Conservation (phyloP, 2,329 filamentous ascomycete species). For the Daldinia sp. region DNA sequence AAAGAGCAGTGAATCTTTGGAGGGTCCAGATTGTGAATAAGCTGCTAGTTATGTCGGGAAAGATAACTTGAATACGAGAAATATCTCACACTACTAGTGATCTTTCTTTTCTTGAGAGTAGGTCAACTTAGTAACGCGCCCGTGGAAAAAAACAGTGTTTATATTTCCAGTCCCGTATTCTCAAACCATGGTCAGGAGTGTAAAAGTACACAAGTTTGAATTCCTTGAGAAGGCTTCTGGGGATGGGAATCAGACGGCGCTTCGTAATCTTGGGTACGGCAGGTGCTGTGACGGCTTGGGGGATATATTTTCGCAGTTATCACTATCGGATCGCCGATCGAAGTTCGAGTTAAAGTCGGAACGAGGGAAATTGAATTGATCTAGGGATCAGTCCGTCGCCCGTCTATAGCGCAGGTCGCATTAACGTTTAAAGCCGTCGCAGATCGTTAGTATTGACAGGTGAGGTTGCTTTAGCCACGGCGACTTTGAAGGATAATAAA, state of each 20-base stretch:
- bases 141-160: background rate
- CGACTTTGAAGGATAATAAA: background rate
- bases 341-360: background rate
- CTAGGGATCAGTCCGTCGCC: conserved; percentile 5
- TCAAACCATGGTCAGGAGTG: conserved; percentile 4
- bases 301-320: background rate
- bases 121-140: background rate
- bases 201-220: background rate
- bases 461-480: background rate
- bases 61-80: background rate
- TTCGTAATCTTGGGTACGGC: background rate
- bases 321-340: background rate
- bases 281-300: background rate
- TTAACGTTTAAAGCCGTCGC: conserved; percentile 4
- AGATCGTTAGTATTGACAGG: background rate
- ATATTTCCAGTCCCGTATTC: background rate
- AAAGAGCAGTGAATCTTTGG: background rate
- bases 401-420: conserved; percentile 7
- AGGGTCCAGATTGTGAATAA: background rate
- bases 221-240: background rate
- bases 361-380: background rate
- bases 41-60: background rate
- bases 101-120: background rate
- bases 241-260: background rate
- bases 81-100: background rate